phyloP scores from a whole-genome alignment of 306 rosid species.

The Vachellia pachyceras region DNA sequence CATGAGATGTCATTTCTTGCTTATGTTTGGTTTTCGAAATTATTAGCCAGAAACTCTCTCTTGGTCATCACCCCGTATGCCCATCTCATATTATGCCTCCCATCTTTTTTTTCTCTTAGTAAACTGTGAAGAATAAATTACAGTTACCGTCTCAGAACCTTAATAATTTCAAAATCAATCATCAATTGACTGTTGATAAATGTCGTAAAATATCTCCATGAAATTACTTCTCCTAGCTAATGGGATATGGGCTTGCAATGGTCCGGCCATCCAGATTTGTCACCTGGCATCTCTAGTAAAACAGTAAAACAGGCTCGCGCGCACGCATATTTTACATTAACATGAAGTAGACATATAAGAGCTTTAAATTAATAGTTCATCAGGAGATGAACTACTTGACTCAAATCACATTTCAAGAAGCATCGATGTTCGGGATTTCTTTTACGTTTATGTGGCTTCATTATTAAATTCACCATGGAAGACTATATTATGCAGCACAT shows the following conservation, averaged over 20 bases:
- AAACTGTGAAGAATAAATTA: not conserved
- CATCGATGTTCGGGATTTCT: not conserved
- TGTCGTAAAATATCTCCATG: not conserved
- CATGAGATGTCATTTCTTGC: conserved; percentile 51
- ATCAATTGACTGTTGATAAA: no score
- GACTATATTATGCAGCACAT: not conserved
- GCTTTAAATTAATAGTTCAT: not conserved
- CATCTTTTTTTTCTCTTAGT: not conserved
- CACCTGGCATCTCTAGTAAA: no score
- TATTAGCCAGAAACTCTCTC: not conserved
- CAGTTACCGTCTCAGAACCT: not conserved
- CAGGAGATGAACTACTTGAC: not conserved
- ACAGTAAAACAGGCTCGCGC: no score
- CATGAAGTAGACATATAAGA: not conserved
- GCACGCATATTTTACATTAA: no score
- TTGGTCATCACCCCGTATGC: not conserved
- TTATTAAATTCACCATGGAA: conserved; percentile 5
- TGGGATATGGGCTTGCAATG: not conserved
- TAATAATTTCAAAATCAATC: no score
- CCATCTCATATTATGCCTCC: not conserved
- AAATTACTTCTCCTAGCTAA: no score
- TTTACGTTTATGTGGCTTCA: not conserved
- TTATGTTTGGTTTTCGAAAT: conserved; percentile 44
- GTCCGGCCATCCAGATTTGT: not conserved
- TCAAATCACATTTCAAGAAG: not conserved